Evolutionary conservation across 2,329 filamentous ascomycete genomes (phyloP), one percentile per base, ranked within the genome.

Genomic region (Botrytis galanthina): DNA sequence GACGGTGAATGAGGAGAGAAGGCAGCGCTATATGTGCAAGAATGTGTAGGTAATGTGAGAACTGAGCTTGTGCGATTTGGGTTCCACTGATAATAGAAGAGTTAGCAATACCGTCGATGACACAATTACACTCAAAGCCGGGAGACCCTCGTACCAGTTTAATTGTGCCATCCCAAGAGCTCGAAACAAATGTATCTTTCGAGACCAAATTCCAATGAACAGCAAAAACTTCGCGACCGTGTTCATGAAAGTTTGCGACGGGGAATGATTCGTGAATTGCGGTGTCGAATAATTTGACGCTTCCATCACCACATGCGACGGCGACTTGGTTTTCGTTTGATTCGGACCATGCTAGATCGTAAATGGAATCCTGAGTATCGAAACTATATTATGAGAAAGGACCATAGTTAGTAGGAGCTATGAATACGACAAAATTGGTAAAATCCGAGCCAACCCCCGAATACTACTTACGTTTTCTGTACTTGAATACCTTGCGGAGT

Each of bases 291-390:
- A 99, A 89, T 84, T 98, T 98, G 80, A 99, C 88, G 72, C 93
- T 95, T 72, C 96, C 96, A 84, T 99, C 96, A 76, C 96, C 96
- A 77, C 93, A 95, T 0, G 94, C 95, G 1, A 92, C 91, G 32
- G 97, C 88, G 70, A 98, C 86, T 84, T 99, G 96, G 83, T 96
- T 97, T 84, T 98, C 95, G 85, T 99, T 95, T 78, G 94, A 89
- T 85, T 99, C 96, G 29, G 94, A 97, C 94, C 96, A 98, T 39
- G 95, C 89, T 71, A 96, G 87, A 83, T 99, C 96, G 83, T 97
- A 99, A 76, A 98, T 91, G 62, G 95, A 93, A 83, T 99, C 96
- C 85, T 98, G 97, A 18, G 96, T 99, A 80, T 98, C 95, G 84
- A 95, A 99, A 81, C 93, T 95, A 32, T n/a, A 39, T 3, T 1